Base-by-base conservation (phyloP, 345 rosid genomes). In the Rhodomyrtus tomentosa region DNA sequence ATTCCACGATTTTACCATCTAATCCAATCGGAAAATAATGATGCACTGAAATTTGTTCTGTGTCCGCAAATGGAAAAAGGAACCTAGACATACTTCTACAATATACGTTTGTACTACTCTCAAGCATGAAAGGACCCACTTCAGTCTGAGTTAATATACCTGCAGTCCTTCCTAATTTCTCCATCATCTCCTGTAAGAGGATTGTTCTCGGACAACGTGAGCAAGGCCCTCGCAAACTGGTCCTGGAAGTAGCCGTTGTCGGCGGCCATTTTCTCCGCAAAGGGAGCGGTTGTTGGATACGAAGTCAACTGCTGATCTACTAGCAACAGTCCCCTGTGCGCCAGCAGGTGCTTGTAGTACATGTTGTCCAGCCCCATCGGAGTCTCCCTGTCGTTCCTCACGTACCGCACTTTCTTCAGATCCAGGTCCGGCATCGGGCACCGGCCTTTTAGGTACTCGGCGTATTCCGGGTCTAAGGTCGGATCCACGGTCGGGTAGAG, bases 121-220 rank as follows among this genome's bases (percentile, higher is more conserved):
- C 45, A 9, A 36, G 76, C 76, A 18, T 36, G 22, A 59, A 29
- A 29, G 7, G 74, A 59, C 40, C 2, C 76, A 32, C 76, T 68
- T 32, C 20, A 27, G 83, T 2, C 76, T 32, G 22, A 10, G 84
- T 93, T 95, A 6, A 91, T 93, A 84, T 56, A 95, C 25, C 99
- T 95, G 50, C 99, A 96, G 82, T 95, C 97, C 86, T 89, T 92
- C 87, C 98, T 92, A n/a, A 95, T 85, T 88, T 96, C 97, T 4
- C 98, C 98, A 74, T 89, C 88, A 54, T 90, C 92, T n/a, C 88
- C 97, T 0, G 92, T 91, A 15, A 96, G 91, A 7, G 98, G 98
- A 73, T 92, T 93, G 82, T 87, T 93, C 92, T 96, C 98, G 1
- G 98, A 95, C 83, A 96, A 85, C 86, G 94, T 40, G 58, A 84